Evolutionary conservation across 768 basidiomycete species (phyloP).

Genomic region (Podaxis pistillaris): DNA sequence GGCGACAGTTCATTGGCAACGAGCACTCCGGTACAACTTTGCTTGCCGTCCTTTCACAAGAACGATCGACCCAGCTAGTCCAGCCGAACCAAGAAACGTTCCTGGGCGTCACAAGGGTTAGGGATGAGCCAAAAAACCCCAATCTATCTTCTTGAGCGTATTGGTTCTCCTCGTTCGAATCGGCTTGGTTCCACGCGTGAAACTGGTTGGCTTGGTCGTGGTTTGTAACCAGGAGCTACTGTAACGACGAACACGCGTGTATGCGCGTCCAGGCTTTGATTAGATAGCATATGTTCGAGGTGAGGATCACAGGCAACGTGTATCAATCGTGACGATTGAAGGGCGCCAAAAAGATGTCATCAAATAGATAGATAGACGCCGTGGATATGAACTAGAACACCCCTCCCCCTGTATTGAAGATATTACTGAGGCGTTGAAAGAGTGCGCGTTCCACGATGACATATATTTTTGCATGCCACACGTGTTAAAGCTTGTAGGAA

Average conservation of each 20-base stretch:
- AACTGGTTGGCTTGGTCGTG: conserved; percentile 10
- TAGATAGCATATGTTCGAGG: conserved; percentile 14
- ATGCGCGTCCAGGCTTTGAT: neutral
- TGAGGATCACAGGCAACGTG: conserved; percentile 14
- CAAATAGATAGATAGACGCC: conserved; percentile 4
- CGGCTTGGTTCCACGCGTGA: conserved; percentile 10
- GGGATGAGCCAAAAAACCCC: neutral
- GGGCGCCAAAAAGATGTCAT: neutral
- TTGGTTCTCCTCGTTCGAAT: conserved; percentile 3
- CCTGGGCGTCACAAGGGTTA: neutral
- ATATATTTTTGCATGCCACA: neutral
- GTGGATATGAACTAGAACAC: neutral
- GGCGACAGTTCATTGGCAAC: neutral
- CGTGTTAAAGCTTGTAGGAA: neutral
- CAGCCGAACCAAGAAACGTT: conserved; percentile 1
- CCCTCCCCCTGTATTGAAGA: neutral
- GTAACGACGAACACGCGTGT: conserved; percentile 11
- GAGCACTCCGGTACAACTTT: neutral
- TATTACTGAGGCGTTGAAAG: neutral
- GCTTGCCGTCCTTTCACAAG: neutral
- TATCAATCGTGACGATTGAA: neutral
- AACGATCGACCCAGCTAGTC: neutral
- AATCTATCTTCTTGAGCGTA: neutral
- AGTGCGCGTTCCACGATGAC: neutral
- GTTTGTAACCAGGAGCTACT: neutral